Base-by-base conservation (phyloP, 177 flowering plant genomes). In the Vitis hybrid region DNA sequence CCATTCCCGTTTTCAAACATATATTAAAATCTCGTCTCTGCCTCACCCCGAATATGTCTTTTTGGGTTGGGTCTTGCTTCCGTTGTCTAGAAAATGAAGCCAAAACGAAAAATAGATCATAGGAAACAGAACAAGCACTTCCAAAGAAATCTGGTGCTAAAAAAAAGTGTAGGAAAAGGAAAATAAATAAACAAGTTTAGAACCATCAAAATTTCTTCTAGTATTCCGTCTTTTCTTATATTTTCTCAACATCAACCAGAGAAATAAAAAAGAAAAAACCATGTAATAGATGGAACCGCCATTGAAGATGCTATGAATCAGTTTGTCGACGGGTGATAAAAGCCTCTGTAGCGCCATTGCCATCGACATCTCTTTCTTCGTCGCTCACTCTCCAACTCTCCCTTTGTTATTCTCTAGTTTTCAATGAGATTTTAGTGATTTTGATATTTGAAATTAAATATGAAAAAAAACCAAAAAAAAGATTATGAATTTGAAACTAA, bases 321-420 rank as follows among this genome's bases (percentile, higher is more conserved):
- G 91, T 73, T 90, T 94, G 72, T 83, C 78, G 32, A 77, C 68
- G 17, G 97, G 85, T 60, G 94, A 90, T 11, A 90, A 90, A 60
- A 93, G 89, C 75, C 89, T 80, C 57, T 97, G 91, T 67, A 91
- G 86, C 71, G 97, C 97, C 93, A 87, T 80, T 65, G 95, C 94
- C 97, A 91, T 90, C 70, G 97, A 97, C 97, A 92, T 91, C 23
- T 67, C 67, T 68, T 52, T 19, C 61, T 67, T 65, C 34, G 69
- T 67, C 66, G 69, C 79, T 74, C 75, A 58, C 67, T 54, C 73
- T 72, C 57, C 14, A 23, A 19, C 54, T 61, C 57, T 64, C 23
- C 14, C 57, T 56, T 55, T 45, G 12, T 3, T 39, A 54, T 3
- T 45, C 56, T 66, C 51, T 62, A 50, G 30, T 72, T 75, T 60